phyloP scores from a whole-genome alignment of 768 basidiomycete genomes.

The Suillus bovinus region DNA sequence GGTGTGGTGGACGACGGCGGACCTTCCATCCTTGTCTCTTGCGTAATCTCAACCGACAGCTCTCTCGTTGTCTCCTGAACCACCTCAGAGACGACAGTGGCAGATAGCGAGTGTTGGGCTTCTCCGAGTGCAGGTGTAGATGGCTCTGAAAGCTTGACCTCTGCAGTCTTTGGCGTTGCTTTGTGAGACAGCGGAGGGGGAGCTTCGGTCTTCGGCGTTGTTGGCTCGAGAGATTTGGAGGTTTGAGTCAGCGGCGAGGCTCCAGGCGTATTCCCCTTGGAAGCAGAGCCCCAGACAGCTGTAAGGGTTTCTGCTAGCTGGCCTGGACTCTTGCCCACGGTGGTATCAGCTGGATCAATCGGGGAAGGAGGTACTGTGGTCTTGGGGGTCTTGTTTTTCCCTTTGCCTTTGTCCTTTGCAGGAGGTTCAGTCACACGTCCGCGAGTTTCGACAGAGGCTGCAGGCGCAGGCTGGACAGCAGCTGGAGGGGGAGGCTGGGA shows the following conservation, averaged over 20 bases:
- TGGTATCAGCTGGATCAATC: conserved; percentile 37
- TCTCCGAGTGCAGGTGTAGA: conserved; percentile 19
- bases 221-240: conserved; percentile 25
- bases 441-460: conserved; percentile 6
- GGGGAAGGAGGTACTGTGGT: conserved; percentile 27
- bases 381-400: conserved; percentile 18
- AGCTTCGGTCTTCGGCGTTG: conserved; percentile 20
- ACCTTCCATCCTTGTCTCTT: neutral
- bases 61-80: conserved; percentile 2
- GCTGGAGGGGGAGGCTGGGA: neutral
- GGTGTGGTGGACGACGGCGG: conserved; percentile 22
- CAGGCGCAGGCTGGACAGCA: neutral
- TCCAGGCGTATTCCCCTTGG: conserved; percentile 29
- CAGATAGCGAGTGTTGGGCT: conserved; percentile 5
- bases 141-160: conserved; percentile 8
- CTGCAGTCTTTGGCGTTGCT: conserved; percentile 10
- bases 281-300: conserved; percentile 49
- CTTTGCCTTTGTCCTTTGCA: conserved; percentile 25
- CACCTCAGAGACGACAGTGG: conserved; percentile 1
- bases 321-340: conserved; percentile 38
- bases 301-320: conserved; percentile 44
- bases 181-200: conserved; percentile 13
- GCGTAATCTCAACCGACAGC: conserved; percentile 19
- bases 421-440: conserved; percentile 18
- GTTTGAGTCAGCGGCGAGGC: conserved; percentile 27